Evolutionary conservation across 2,329 filamentous ascomycete species (phyloP).

Genomic region (Rutstroemia sp.): DNA sequence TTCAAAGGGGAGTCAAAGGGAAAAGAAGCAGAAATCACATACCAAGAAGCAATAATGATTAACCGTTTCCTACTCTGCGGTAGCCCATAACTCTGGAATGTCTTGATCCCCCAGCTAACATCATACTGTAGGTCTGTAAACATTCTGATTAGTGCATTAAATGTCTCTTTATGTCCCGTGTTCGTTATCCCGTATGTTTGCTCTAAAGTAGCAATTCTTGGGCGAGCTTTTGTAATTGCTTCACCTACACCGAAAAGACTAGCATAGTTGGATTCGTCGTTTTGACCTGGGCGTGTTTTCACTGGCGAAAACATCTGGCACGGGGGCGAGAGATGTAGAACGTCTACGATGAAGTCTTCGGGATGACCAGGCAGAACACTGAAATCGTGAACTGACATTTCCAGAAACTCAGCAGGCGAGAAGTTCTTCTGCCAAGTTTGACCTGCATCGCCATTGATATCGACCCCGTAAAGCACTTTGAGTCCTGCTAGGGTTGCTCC

Average conservation of each 20-base stretch:
- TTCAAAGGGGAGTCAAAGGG: background rate
- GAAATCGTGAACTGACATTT: conserved; percentile 43
- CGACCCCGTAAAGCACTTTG: conserved; percentile 53
- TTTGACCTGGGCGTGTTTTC: conserved; percentile 51
- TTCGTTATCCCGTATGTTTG: conserved; percentile 65
- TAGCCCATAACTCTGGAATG: conserved; percentile 30
- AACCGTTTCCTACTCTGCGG: conserved; percentile 34
- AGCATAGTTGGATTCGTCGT: conserved; percentile 62
- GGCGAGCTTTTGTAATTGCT: conserved; percentile 50
- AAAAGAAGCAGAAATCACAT: background rate
- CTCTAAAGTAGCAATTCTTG: conserved; percentile 69
- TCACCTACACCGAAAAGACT: conserved; percentile 45
- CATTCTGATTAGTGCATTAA: conserved; percentile 53
- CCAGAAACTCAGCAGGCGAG: conserved; percentile 36
- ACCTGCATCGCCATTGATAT: conserved; percentile 38
- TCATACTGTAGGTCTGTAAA: conserved; percentile 62
- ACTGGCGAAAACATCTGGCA: conserved; percentile 71
- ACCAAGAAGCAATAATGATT: conserved; percentile 47
- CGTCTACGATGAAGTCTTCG: conserved; percentile 46
- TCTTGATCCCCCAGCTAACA: conserved; percentile 58
- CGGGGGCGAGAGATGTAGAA: conserved; percentile 69
- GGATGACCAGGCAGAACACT: conserved; percentile 27
- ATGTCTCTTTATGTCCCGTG: conserved; percentile 45
- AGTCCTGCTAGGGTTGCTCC: conserved; percentile 56
- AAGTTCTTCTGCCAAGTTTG: conserved; percentile 24